Base-by-base conservation (phyloP, 2,329 filamentous ascomycete genomes). In the Annulohypoxylon truncatum region DNA sequence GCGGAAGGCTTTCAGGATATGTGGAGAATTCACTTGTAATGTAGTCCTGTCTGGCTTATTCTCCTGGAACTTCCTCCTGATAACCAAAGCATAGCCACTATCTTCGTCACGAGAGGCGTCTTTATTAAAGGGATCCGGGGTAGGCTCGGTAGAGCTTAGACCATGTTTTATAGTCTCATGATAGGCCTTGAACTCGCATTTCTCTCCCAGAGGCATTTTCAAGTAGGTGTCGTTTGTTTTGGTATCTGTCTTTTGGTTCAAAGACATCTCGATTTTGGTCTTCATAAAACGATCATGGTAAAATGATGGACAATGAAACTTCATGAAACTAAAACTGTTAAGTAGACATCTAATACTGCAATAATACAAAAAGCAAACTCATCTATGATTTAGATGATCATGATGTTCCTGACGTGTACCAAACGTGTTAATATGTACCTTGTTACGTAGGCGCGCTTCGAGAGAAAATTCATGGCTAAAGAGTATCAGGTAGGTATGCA, bases 121-220 rank as follows among this genome's bases (percentile, higher is more conserved):
- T 31, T 66, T 62, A n/a, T 61, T 67, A 31, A 77, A 75, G 12
- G 73, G 71, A 22, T 75, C 68, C 1, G 51, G 31, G 24, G 68
- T 52, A 22, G 65, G 47, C 38, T 75, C 68, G 12, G 42, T 54
- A 4, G 64, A 57, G 4, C 44, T 61, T 10, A 67, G 57, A 12
- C 71, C 67, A 9, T 67, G 33, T n/a, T 71, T 70, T 1, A 65
- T 18, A 12, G 53, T 66, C 12, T 69, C 61, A 28, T 69, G 69
- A 22, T 76, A 76, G 26, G 74, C 66, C 35, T 71, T 76, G 66
- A 75, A 71, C 10, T 73, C 68, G 33, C 72, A 75, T 28, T 61
- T 71, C 33, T 61, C 63, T n/a, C 74, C 74, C 6, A 47, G 7
- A 2, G 53, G 18, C 7, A 46, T n/a, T 8, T 24, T 24, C 5